A percentile compares a stretch with the other conserved stretches of the same genome.
These are phyloP conservation scores for Vitellaria paradoxa DNA, from an alignment of 179 eudicot species.

Conservation along the genomic window DNA sequence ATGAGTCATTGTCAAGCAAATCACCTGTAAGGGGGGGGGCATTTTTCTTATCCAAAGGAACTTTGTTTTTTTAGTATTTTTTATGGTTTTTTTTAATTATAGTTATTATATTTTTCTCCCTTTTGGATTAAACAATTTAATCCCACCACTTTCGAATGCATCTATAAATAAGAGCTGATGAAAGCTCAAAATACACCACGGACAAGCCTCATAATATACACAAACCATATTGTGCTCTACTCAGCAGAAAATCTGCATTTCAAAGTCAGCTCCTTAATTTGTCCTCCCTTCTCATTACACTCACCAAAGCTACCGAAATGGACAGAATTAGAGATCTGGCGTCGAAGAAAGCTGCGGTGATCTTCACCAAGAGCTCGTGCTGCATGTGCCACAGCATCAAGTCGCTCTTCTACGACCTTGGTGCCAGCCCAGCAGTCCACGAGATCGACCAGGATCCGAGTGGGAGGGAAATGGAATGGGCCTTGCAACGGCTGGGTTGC, in stretches of 20 bases:
- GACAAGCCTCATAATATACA: slow-evolving; percentile 5
- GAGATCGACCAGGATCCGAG: slow-evolving; percentile 52
- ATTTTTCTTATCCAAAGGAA: slow-evolving; percentile 33
- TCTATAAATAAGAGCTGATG: slow-evolving; percentile 25
- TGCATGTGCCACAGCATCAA: slow-evolving; percentile 61
- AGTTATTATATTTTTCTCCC: too few relatives aligned
- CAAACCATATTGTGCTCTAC: background rate
- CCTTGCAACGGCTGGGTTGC: slow-evolving; percentile 47
- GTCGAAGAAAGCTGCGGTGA: slow-evolving; percentile 52
- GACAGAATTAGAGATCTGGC: slow-evolving; percentile 54
- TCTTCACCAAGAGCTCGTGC: slow-evolving; percentile 71
- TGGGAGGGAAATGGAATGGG: slow-evolving; percentile 65
- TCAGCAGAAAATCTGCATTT: background rate
- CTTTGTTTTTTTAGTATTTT: slow-evolving; percentile 6
- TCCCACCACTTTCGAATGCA: slow-evolving; percentile 2
- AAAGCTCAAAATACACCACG: slow-evolving; percentile 8
- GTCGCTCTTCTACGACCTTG: slow-evolving; percentile 52
- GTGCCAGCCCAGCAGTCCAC: slow-evolving; percentile 58
- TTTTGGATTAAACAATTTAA: slow-evolving; percentile 8
- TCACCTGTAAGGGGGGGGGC: slow-evolving; percentile 8
- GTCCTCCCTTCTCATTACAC: background rate
- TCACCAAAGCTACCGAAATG: slow-evolving; percentile 25
- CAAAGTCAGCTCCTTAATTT: background rate
- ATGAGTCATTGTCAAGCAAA: slow-evolving; percentile 25
- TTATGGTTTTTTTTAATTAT: too few relatives aligned